Evolutionary conservation across 148 eudicot species (phyloP).

Genomic region (Nepenthes mirabilis): DNA sequence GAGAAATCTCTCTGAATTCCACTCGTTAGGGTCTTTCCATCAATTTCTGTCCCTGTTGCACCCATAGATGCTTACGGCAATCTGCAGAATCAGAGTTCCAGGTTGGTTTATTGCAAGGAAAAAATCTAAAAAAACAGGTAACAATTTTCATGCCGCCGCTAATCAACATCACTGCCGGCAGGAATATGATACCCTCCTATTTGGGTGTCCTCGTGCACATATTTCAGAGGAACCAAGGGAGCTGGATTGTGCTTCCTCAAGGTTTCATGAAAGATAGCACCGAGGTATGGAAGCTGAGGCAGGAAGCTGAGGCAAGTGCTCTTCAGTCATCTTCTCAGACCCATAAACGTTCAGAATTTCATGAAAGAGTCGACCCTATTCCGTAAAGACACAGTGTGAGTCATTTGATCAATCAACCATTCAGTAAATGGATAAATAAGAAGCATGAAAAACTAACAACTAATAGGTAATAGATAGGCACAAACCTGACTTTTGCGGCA

Average conservation of each 20-base stretch:
- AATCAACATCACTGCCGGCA: constrained; percentile 64
- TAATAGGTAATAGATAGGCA: neutral
- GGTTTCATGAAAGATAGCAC: constrained; percentile 79
- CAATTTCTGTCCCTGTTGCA: constrained; percentile 65
- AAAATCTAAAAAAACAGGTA: neutral
- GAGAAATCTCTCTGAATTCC: constrained; percentile 81
- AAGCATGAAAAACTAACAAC: neutral
- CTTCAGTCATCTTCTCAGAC: constrained; percentile 45
- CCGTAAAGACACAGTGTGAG: neutral
- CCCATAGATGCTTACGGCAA: constrained; percentile 64
- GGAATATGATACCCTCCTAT: constrained; percentile 74
- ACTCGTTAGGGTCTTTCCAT: constrained; percentile 71
- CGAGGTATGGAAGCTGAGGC: constrained; percentile 50
- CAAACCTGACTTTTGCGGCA: constrained; percentile 57
- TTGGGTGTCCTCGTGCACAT: constrained; percentile 61
- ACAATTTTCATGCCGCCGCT: too few species aligned
- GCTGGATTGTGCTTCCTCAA: constrained; percentile 69
- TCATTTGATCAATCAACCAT: too few species aligned
- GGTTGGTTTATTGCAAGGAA: neutral
- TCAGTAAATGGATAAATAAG: neutral
- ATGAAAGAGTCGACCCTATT: constrained; percentile 39
- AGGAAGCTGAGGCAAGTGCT: constrained; percentile 62
- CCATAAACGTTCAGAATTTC: constrained; percentile 63
- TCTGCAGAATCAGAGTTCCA: constrained; percentile 21
- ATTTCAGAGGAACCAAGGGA: constrained; percentile 62